A percentile compares a stretch with the other conserved stretches of the same genome.
phyloP scores from a whole-genome alignment of 306 rosid genomes.

The Elaeagnus macrophylla region DNA sequence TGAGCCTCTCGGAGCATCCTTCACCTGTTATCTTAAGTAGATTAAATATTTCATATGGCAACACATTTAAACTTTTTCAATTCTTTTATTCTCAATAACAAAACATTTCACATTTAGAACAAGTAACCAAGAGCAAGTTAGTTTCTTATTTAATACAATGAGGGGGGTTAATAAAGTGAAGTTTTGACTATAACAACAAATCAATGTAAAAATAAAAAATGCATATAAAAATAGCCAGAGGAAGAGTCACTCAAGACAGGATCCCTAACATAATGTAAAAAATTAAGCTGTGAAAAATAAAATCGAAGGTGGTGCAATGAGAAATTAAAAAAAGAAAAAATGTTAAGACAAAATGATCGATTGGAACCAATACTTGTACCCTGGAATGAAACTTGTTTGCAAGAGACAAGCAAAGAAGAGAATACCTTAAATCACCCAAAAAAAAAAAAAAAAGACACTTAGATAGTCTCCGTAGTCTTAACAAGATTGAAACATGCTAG shows the following conservation, averaged over 20 bases:
- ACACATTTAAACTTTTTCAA: no score
- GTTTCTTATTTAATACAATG: no score
- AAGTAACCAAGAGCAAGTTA: no score
- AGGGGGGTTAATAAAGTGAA: no score
- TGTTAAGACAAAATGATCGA: background rate
- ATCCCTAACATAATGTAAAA: background rate
- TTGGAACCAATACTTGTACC: background rate
- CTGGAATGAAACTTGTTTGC: background rate
- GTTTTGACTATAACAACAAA: no score
- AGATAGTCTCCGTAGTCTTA: background rate
- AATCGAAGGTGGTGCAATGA: background rate
- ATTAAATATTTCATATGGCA: no score
- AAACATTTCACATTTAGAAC: background rate
- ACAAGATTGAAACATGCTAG: no score
- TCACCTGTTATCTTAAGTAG: conserved; percentile 48
- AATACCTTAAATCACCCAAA: background rate
- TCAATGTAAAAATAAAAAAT: no score
- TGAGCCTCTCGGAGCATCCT: conserved; percentile 56
- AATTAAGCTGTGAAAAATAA: no score
- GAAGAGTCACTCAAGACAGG: background rate
- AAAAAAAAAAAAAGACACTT: conserved; percentile 11
- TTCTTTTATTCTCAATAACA: background rate
- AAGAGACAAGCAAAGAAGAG: background rate
- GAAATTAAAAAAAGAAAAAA: background rate
- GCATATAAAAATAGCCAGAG: no score